Base-by-base conservation (phyloP, 148 eudicot species). In the Camellia japonica region DNA sequence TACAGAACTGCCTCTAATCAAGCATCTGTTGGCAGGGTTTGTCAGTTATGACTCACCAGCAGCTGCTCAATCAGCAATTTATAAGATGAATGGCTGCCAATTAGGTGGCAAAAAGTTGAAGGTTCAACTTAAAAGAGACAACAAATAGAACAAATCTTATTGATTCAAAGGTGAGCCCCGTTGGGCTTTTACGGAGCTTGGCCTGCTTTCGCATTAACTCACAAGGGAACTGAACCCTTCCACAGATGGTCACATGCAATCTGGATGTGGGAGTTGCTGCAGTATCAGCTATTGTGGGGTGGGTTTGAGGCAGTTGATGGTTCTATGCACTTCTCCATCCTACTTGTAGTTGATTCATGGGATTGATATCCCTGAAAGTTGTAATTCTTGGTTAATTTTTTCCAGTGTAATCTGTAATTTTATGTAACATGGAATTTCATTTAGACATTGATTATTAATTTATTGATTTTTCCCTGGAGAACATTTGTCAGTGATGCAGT, bases 61-160 rank as follows among this genome's bases (percentile, higher is more conserved):
- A 54, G 88, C 96, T 70, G 99, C 99, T 66, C 93, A 97, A 85
- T 80, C 90, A 75, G 99, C 99, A 16, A 97, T 97, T 70, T 86
- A 76, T 79, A 83, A 73, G 87, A 97, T 94, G 99, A 91, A 97
- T 82, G 99, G 99, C 60, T 86, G 41, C 86, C 99, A 92, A 85
- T 87, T 97, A 87, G 93, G 94, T 69, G 90, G 95, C 89, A 97
- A 97, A 85, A 97, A 94, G 86, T 87, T 97, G 90, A 94, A 94
- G 89, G 99, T 97, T 84, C 93, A 97, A 85, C 96, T 90, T 58
- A 97, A 97, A 89, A 88, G 97, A 88, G 97, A 92, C 83, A 92
- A 88, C 88, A 92, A 89, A 83, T 92, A 88, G 80, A 94, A 61
- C 81, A 88, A 83, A 81, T 75, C 91, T 61, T 90, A 85, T 77